Conservation (phyloP, 257 asterid species). For the Perilla frutescens region DNA sequence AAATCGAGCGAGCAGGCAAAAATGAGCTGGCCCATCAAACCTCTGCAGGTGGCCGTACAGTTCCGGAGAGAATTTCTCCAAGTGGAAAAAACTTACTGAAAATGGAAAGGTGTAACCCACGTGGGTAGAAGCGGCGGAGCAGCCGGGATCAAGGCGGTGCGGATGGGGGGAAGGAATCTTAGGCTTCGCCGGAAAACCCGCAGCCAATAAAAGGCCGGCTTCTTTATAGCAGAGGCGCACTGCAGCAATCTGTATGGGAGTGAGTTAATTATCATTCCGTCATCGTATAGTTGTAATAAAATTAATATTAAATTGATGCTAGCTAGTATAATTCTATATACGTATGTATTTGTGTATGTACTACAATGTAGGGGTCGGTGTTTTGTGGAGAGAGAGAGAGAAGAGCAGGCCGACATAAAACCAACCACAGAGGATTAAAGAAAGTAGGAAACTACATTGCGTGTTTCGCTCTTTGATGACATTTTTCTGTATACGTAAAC, state of each 20-base stretch:
- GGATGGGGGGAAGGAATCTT: conserved; percentile 50
- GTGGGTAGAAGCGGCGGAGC: conserved; percentile 34
- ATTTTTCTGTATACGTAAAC: conserved; percentile 35
- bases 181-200: conserved; percentile 69
- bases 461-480: conserved; percentile 60
- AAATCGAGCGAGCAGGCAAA: conserved; percentile 20
- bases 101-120: conserved; percentile 42
- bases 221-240: conserved; percentile 39
- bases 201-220: conserved; percentile 46
- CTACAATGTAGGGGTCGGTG: conserved; percentile 19
- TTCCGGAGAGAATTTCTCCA: conserved; percentile 16
- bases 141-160: conserved; percentile 54
- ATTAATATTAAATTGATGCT: conserved; percentile 30
- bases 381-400: conserved; percentile 10
- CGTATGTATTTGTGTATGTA: neutral
- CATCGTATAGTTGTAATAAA: conserved; percentile 28
- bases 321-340: neutral
- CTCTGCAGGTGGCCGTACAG: conserved; percentile 21
- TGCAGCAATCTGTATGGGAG: conserved; percentile 4
- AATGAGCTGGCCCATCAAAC: conserved; percentile 44
- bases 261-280: conserved; percentile 22
- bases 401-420: conserved; percentile 57
- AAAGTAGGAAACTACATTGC: conserved; percentile 48
- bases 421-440: conserved; percentile 44
- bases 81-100: conserved; percentile 38